A percentile compares a stretch with the other conserved stretches of the same genome.
These are phyloP conservation scores for Globisporangium okanoganense DNA, from an alignment of 352 stramenopile species.

Conservation along the genomic window DNA sequence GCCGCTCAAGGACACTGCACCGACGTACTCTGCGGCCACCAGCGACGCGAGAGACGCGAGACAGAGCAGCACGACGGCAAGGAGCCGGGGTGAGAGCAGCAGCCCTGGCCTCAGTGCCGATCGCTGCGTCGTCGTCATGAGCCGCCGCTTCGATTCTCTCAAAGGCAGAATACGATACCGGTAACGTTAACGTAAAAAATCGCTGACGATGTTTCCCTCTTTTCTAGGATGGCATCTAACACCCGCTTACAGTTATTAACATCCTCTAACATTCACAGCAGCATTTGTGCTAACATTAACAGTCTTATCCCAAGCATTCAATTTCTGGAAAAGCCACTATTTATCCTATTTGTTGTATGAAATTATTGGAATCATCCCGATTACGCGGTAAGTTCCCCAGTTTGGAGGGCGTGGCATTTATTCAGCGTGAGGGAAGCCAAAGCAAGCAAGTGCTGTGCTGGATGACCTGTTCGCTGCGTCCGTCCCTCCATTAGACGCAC, in stretches of 20 bases:
- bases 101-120: background rate
- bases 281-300: background rate
- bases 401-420: background rate
- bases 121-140: background rate
- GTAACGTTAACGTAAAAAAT: too few species aligned
- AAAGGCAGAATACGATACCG: too few species aligned
- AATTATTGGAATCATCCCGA: background rate
- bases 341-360: background rate
- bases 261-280: background rate
- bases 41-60: background rate
- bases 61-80: constrained; percentile 14
- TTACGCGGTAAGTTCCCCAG: background rate
- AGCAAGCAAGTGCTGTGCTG: background rate
- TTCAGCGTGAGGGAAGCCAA: background rate
- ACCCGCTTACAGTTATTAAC: background rate
- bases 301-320: background rate
- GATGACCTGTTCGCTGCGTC: background rate
- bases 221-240: background rate
- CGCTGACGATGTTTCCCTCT: background rate
- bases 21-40: constrained; percentile 11
- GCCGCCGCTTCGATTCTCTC: background rate
- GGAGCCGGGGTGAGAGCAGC: background rate
- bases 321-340: background rate
- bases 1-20: constrained; percentile 14
- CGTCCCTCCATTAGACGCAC: background rate